Evolutionary conservation across 176 grass and related monocot species (phyloP).

Genomic region (Tillandsia leiboldiana): DNA sequence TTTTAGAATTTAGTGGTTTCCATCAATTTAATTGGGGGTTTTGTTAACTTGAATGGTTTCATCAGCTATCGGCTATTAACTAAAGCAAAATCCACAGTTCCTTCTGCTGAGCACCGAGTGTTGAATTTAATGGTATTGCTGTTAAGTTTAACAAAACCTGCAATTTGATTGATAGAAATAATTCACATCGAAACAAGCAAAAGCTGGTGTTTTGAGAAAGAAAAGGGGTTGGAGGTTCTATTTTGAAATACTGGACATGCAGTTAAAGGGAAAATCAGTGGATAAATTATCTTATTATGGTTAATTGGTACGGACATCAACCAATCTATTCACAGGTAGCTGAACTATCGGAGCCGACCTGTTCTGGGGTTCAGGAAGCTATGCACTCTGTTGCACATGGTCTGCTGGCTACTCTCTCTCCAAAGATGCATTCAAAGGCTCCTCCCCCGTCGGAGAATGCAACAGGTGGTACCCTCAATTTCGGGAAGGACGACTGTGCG

Average conservation of each 20-base stretch:
- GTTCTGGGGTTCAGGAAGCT: conserved; percentile 53
- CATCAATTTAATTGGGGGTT: no score
- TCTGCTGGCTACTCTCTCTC: conserved; percentile 84
- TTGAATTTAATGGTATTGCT: no score
- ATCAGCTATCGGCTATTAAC: no score
- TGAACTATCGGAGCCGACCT: conserved; percentile 83
- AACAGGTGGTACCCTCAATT: conserved; percentile 34
- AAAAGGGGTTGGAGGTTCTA: no score
- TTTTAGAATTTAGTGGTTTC: no score
- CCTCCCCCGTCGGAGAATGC: conserved; percentile 35
- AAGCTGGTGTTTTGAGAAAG: no score
- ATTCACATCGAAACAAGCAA: no score
- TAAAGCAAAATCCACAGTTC: no score
- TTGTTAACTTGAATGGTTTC: no score
- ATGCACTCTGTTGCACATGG: conserved; percentile 92
- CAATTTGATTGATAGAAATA: no score
- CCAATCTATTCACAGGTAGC: conserved; percentile 52
- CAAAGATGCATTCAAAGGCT: conserved; percentile 62
- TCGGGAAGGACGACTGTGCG: conserved; percentile 44
- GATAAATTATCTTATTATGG: conserved; percentile 7
- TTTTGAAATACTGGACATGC: background rate
- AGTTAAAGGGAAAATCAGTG: background rate
- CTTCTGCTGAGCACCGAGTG: no score
- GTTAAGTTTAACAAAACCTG: no score
- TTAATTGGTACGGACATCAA: conserved; percentile 1